phyloP scores from a whole-genome alignment of 257 asterid genomes.

The Sherardia arvensis region DNA sequence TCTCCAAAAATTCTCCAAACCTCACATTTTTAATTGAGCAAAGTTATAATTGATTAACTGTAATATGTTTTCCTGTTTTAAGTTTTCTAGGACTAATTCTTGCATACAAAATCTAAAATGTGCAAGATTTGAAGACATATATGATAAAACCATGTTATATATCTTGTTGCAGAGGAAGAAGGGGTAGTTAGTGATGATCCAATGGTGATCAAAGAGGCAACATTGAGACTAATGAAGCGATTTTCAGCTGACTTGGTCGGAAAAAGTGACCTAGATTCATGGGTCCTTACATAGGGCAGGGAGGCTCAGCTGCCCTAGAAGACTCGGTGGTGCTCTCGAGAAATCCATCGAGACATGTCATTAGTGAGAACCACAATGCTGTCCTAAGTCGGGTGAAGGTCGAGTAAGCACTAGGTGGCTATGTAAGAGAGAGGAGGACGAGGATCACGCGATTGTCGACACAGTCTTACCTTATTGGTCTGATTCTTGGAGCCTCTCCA shows the following conservation, averaged over 20 bases:
- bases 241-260: slow-evolving; percentile 25
- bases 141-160: too few relatives aligned
- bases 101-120: too few relatives aligned
- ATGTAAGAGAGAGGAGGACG: slow-evolving; percentile 31
- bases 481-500: slow-evolving; percentile 10
- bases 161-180: slow-evolving; percentile 8
- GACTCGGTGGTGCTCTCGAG: slow-evolving; percentile 39
- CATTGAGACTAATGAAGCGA: slow-evolving; percentile 10
- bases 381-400: slow-evolving; percentile 1
- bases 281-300: slow-evolving; percentile 40
- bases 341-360: slow-evolving; percentile 15
- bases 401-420: slow-evolving; percentile 18
- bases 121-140: too few relatives aligned
- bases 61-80: too few relatives aligned
- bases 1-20: too few relatives aligned
- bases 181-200: slow-evolving; percentile 18
- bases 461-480: slow-evolving; percentile 22
- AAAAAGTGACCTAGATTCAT: slow-evolving; percentile 22
- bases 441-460: slow-evolving; percentile 21
- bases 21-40: too few relatives aligned
- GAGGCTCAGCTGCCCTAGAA: slow-evolving; percentile 30
- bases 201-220: slow-evolving; percentile 15
- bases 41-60: too few relatives aligned
- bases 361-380: not conserved
- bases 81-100: too few relatives aligned